Conservation (phyloP, 768 basidiomycete genomes). For the Lentinula sp. region DNA sequence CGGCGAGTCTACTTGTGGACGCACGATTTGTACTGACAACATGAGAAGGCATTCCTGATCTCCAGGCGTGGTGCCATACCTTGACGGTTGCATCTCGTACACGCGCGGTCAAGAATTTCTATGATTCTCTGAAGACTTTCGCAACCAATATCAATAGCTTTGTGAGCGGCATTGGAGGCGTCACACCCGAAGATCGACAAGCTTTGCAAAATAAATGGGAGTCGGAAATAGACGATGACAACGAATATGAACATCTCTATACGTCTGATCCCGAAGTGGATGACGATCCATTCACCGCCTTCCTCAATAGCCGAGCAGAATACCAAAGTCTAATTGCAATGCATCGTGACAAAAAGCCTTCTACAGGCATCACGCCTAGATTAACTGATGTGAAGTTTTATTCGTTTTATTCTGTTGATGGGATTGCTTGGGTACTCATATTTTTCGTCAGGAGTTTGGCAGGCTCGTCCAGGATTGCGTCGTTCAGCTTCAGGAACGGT, state of each 20-base stretch:
- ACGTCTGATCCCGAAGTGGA: not conserved
- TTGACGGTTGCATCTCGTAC: conserved; percentile 46
- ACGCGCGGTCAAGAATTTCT: conserved; percentile 33
- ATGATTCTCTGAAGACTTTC: conserved; percentile 43
- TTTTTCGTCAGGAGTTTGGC: conserved; percentile 36
- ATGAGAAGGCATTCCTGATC: conserved; percentile 47
- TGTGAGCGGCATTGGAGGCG: conserved; percentile 44
- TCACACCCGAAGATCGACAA: conserved; percentile 46
- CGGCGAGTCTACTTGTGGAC: not conserved
- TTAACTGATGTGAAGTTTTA: conserved; percentile 29
- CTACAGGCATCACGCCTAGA: conserved; percentile 39
- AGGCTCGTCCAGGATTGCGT: conserved; percentile 39
- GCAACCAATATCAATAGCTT: conserved; percentile 40
- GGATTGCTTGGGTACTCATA: not conserved
- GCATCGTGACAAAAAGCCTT: conserved; percentile 13
- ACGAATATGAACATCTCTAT: conserved; percentile 1
- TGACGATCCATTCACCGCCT: conserved; percentile 26
- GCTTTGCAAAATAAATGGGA: conserved; percentile 48
- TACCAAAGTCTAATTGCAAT: not conserved
- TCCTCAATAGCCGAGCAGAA: conserved; percentile 21
- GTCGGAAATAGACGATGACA: conserved; percentile 23
- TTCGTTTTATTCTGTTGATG: not conserved
- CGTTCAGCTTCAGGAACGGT: conserved; percentile 32
- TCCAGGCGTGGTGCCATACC: conserved; percentile 53
- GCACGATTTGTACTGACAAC: conserved; percentile 28